Percentiles rank a stretch among this genome's conserved stretches.
These are phyloP conservation scores for Ampelomyces quisqualis DNA, from an alignment of 2,329 filamentous ascomycete genomes.

Conservation along the genomic window DNA sequence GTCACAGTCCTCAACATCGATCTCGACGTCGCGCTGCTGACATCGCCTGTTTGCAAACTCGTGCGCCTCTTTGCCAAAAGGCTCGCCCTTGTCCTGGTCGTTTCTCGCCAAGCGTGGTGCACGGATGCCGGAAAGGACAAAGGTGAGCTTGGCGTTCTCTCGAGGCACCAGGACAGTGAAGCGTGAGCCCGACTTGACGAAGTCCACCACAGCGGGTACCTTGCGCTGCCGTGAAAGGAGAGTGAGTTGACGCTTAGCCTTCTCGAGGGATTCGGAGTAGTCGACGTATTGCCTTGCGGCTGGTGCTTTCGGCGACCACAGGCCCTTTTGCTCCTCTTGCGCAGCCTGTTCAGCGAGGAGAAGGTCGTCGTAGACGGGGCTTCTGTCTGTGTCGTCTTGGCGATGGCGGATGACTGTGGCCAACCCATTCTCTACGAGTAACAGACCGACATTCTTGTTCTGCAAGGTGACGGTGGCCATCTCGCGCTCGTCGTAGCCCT, in stretches of 20 bases:
- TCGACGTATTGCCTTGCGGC: slow-evolving; percentile 82
- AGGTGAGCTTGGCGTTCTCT: slow-evolving; percentile 90
- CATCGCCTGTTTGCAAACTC: slow-evolving; percentile 86
- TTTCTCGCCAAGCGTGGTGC: slow-evolving; percentile 84
- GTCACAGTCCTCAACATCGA: slow-evolving; percentile 92
- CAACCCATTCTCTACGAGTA: slow-evolving; percentile 89
- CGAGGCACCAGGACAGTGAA: slow-evolving; percentile 91
- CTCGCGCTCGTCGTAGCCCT: slow-evolving; percentile 91
- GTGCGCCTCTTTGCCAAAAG: slow-evolving; percentile 91
- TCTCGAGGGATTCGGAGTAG: slow-evolving; percentile 88
- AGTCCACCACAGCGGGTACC: slow-evolving; percentile 91
- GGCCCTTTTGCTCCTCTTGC: slow-evolving; percentile 85
- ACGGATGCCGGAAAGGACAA: slow-evolving; percentile 90
- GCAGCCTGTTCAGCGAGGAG: slow-evolving; percentile 77
- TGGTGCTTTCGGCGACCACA: slow-evolving; percentile 89
- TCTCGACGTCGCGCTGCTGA: slow-evolving; percentile 92
- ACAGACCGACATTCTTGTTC: slow-evolving; percentile 81
- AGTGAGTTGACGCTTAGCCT: slow-evolving; percentile 90
- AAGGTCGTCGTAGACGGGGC: slow-evolving; percentile 89
- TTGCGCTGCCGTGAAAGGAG: slow-evolving; percentile 88
- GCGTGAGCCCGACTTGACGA: slow-evolving; percentile 93
- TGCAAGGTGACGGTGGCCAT: slow-evolving; percentile 84
- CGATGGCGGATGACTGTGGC: slow-evolving; percentile 92
- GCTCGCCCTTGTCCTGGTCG: slow-evolving; percentile 78
- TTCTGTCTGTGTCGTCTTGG: slow-evolving; percentile 90